These are phyloP conservation scores for Ganoderma resinaceum DNA, from an alignment of 1,284 basidiomycete genomes.

Conservation along the genomic window DNA sequence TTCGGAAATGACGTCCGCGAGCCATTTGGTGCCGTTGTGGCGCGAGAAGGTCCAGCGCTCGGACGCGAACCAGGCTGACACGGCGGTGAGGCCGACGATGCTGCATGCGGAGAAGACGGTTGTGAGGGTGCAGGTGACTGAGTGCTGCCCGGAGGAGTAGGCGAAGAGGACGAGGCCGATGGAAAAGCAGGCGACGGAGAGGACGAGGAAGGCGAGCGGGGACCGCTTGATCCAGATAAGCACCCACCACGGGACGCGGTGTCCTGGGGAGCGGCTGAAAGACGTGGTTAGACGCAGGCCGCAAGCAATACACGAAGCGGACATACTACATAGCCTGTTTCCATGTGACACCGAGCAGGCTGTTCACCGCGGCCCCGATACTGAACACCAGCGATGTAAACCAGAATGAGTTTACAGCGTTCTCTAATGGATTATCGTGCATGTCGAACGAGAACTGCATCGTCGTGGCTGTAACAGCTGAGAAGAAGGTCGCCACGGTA, in stretches of 20 bases:
- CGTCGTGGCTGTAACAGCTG: constrained; percentile 75
- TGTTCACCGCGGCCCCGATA: constrained; percentile 78
- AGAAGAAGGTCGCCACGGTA: constrained; percentile 81
- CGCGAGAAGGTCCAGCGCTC: constrained; percentile 76
- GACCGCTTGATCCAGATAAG: constrained; percentile 83
- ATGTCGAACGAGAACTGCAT: constrained; percentile 68
- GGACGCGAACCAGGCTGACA: constrained; percentile 80
- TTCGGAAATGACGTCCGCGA: constrained; percentile 66
- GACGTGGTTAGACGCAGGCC: neutral
- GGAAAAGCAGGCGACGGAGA: constrained; percentile 77
- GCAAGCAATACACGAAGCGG: constrained; percentile 22
- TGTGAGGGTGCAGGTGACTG: constrained; percentile 70
- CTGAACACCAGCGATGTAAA: constrained; percentile 79
- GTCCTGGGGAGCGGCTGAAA: constrained; percentile 59
- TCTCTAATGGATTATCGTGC: constrained; percentile 42
- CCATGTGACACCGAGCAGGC: constrained; percentile 75
- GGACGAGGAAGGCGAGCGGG: constrained; percentile 74
- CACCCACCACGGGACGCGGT: constrained; percentile 82
- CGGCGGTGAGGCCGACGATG: constrained; percentile 76
- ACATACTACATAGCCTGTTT: constrained; percentile 82
- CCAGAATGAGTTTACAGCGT: constrained; percentile 76
- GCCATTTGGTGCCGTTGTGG: constrained; percentile 78
- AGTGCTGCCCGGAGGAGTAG: constrained; percentile 67
- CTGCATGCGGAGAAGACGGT: constrained; percentile 78
- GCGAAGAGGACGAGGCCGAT: constrained; percentile 72